phyloP scores from a whole-genome alignment of 2,329 filamentous ascomycete genomes.

The Moelleriella libera region DNA sequence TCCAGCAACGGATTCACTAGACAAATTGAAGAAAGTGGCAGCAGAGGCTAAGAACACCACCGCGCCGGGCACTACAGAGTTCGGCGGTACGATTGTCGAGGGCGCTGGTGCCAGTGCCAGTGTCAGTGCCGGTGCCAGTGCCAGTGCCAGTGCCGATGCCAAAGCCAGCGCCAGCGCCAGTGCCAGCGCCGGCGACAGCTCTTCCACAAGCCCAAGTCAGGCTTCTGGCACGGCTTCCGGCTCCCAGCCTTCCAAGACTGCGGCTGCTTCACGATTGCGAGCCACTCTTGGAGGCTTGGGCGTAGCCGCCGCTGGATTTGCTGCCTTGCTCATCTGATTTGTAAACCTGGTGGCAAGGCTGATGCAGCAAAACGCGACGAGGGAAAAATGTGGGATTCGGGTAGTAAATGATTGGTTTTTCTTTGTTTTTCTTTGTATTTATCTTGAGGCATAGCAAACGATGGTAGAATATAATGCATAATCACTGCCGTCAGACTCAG shows the following conservation, averaged over 20 bases:
- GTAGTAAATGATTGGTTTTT: too few relatives aligned
- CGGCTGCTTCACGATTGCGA: conserved; percentile 1
- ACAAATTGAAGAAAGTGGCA: conserved; percentile 6
- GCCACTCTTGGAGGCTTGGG: conserved; percentile 1
- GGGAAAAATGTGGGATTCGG: too few relatives aligned
- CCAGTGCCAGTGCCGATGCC: too few relatives aligned
- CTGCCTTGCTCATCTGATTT: conserved; percentile 1
- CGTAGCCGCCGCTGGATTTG: conserved; percentile 1
- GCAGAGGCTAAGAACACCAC: conserved; percentile 2
- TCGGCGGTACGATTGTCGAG: conserved; percentile 6
- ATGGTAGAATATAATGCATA: too few relatives aligned
- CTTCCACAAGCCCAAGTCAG: neutral
- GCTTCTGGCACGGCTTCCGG: neutral
- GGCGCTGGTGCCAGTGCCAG: neutral
- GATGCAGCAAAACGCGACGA: too few relatives aligned
- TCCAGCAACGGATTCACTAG: conserved; percentile 8
- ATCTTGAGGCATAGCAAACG: too few relatives aligned
- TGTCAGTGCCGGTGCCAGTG: too few relatives aligned
- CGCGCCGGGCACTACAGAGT: conserved; percentile 3
- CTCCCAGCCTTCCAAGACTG: neutral
- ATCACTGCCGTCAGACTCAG: too few relatives aligned
- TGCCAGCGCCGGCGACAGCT: neutral
- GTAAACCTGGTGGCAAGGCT: neutral
- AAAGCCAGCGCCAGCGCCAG: neutral
- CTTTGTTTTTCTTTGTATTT: too few relatives aligned